Evolutionary conservation across 768 basidiomycete species (phyloP), one percentile per base, ranked within the genome.

Genomic region (Solioccasus polychromus): DNA sequence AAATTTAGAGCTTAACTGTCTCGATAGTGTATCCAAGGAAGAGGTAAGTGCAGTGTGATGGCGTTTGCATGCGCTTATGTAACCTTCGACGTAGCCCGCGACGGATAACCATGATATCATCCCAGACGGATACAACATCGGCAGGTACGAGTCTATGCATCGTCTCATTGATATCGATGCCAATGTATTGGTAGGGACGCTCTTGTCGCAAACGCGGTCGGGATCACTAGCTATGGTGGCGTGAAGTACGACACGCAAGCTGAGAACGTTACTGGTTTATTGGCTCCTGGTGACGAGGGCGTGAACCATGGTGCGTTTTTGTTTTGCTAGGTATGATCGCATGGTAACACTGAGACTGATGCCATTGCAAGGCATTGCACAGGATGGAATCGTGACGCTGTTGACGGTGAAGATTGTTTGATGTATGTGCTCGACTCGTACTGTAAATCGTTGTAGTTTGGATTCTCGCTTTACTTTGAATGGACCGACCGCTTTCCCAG

Each of bases 381-480:
- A 73, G 28, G 82, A 83, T 55, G 82, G 82, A 35, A 68, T 75
- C 26, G 74, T 78, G 14, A 72, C 72, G 1, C 54, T 83, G 18
- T 63, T 85, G 43, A 83, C 78, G 2, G 75, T 83, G 17, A 74
- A 65, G 3, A 74, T 78, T 24, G 35, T 64, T 35, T 69, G 51
- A 66, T 2, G 17, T 4, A 5, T n/a, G n/a, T n/a, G n/a, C n/a
- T n/a, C n/a, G n/a, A n/a, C n/a, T n/a, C n/a, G n/a, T n/a, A n/a
- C n/a, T n/a, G n/a, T n/a, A n/a, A n/a, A n/a, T n/a, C n/a, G n/a
- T n/a, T n/a, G n/a, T n/a, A n/a, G n/a, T n/a, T n/a, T n/a, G n/a
- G n/a, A n/a, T n/a, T n/a, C n/a, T n/a, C n/a, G n/a, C n/a, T n/a
- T n/a, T n/a, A n/a, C n/a, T n/a, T n/a, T n/a, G n/a, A n/a, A n/a